phyloP scores from a whole-genome alignment of 306 rosid genomes.

The Neltuma alba region DNA sequence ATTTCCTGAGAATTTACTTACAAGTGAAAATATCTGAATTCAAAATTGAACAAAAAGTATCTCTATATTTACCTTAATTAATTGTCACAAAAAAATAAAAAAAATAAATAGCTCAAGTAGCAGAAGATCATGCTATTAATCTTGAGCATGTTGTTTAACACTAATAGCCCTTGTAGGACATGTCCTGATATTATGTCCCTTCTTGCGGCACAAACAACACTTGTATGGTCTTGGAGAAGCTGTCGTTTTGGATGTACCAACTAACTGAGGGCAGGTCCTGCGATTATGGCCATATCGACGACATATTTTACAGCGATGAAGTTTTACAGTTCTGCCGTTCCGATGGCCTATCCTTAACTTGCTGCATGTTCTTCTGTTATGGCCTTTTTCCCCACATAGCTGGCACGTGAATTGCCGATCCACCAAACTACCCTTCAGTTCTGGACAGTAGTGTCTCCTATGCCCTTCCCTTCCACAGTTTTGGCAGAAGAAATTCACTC shows the following conservation, averaged over 20 bases:
- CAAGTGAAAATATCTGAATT: background rate
- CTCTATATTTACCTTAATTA: background rate
- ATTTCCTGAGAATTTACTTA: too few species aligned
- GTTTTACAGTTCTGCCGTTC: slow-evolving; percentile 40
- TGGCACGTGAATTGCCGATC: slow-evolving; percentile 56
- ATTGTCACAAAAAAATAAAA: too few species aligned
- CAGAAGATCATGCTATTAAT: background rate
- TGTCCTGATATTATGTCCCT: slow-evolving; percentile 80
- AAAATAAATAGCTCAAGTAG: background rate
- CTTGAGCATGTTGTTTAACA: slow-evolving; percentile 34
- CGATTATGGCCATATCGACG: slow-evolving; percentile 67
- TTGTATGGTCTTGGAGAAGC: slow-evolving; percentile 42
- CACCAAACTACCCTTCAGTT: slow-evolving; percentile 54
- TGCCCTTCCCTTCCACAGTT: slow-evolving; percentile 95
- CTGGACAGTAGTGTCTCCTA: slow-evolving; percentile 86
- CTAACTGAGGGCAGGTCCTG: slow-evolving; percentile 56
- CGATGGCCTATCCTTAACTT: slow-evolving; percentile 42
- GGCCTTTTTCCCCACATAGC: slow-evolving; percentile 78
- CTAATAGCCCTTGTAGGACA: slow-evolving; percentile 53
- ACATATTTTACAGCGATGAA: slow-evolving; percentile 58
- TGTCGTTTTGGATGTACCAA: slow-evolving; percentile 18
- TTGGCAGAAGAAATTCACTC: slow-evolving; percentile 76
- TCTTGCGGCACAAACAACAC: slow-evolving; percentile 63
- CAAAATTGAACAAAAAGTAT: background rate
- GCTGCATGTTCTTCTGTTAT: slow-evolving; percentile 79